Evolutionary conservation across 345 rosid species (phyloP), one percentile per base, ranked within the genome.

Genomic region (Psidium friedrichsthalianum): DNA sequence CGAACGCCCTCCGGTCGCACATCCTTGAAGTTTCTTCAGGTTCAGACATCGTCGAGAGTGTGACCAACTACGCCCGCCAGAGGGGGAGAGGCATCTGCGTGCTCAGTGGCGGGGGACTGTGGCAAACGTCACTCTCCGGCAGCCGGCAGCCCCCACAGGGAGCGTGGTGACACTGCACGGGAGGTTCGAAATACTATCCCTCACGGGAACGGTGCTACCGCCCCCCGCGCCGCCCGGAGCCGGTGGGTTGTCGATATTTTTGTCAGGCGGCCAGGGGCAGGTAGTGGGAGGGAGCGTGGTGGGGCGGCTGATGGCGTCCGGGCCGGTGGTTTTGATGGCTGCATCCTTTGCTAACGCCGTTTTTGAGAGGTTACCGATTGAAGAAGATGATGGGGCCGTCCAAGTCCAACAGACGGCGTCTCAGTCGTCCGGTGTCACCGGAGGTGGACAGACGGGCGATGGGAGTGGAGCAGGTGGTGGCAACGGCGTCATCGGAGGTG

Each of bases 141-240:
- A 94, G 86, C 96, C 95, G 16, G 91, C 91, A 4, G 84, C 94
- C 82, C 93, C 94, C 2, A 89, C 89, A 0, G 98, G 95, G 53
- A 92, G 93, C 84, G 95, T 93, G 64, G 91, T 94, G 32, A 93
- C 95, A 61, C 91, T 95, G 85, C 96, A 93, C 86, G 98, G 98
- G 32, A 90, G 96, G 92, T 95, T 95, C 58, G 98, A 95, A 91
- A 93, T 95, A 85, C 94, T 94, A 57, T 93, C 96, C 7, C 90
- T 95, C 40, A 87, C 96, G 20, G 98, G 98, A 54, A 95, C 98
- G 13, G 93, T 94, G 83, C 94, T 95, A 64, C 98, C 98, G 44
- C 96, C 98, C 1, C 96, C 98, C 0, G 98, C 96, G 9, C 98
- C 98, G 5, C 96, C 98, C 0, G 90, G 94, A 24, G 94, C 96